Evolutionary conservation across 1,139 yeast genomes (phyloP).

Genomic region (Kluyveromyces marxianus): DNA sequence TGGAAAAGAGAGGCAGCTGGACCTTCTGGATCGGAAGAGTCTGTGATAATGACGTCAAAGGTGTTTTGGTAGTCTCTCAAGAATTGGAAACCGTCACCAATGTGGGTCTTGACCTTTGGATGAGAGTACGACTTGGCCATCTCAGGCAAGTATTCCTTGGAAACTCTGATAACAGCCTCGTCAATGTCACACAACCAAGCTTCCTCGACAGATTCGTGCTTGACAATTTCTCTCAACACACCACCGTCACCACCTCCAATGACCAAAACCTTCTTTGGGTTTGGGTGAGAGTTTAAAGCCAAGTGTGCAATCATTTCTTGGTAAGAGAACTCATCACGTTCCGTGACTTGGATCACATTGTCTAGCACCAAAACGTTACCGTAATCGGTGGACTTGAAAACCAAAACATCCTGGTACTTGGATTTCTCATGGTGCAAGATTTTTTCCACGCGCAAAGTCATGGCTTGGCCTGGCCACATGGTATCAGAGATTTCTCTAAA

Average conservation of each 20-base stretch:
- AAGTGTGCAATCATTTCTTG: slow-evolving; percentile 94
- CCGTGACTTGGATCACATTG: slow-evolving; percentile 87
- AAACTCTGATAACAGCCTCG: slow-evolving; percentile 75
- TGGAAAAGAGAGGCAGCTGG: slow-evolving; percentile 89
- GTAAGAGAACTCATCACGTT: slow-evolving; percentile 89
- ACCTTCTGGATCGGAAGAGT: slow-evolving; percentile 95
- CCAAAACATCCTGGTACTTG: slow-evolving; percentile 80
- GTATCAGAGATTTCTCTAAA: slow-evolving; percentile 80
- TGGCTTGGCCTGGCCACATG: slow-evolving; percentile 94
- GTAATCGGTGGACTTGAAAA: slow-evolving; percentile 78
- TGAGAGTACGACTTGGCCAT: slow-evolving; percentile 75
- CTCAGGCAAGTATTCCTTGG: slow-evolving; percentile 76
- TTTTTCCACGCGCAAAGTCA: slow-evolving; percentile 75
- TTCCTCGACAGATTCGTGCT: slow-evolving; percentile 74
- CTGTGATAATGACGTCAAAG: slow-evolving; percentile 87
- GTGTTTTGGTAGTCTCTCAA: slow-evolving; percentile 61
- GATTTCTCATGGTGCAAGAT: slow-evolving; percentile 75
- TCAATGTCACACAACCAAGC: slow-evolving; percentile 90
- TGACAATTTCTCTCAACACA: slow-evolving; percentile 83
- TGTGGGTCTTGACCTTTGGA: slow-evolving; percentile 74
- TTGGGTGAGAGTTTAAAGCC: slow-evolving; percentile 82
- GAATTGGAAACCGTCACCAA: slow-evolving; percentile 91
- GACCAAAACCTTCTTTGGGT: slow-evolving; percentile 82
- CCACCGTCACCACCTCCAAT: slow-evolving; percentile 98
- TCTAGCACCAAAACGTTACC: slow-evolving; percentile 90